A percentile compares a stretch with the other conserved stretches of the same genome.
These are phyloP conservation scores for Fusarium miscanthi DNA, from an alignment of 2,329 filamentous ascomycete genomes.

Conservation along the genomic window DNA sequence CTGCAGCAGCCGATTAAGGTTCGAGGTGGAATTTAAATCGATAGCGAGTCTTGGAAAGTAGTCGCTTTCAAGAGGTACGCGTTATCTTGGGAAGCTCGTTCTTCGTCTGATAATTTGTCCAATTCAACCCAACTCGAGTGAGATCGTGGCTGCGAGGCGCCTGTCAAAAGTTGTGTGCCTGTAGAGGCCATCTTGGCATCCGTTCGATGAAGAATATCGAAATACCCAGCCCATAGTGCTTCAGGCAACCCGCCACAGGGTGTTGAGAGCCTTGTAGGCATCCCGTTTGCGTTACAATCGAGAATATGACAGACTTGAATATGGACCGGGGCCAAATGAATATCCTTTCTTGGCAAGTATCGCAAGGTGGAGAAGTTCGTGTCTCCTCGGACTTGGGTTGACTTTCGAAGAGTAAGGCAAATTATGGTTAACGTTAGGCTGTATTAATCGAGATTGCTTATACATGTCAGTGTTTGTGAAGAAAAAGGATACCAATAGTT, in stretches of 20 bases:
- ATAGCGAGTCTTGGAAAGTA: neutral
- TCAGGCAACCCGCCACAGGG: neutral
- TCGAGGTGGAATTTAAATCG: rapidly evolving
- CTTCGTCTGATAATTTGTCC: neutral
- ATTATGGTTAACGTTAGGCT: no score
- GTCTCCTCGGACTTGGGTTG: neutral
- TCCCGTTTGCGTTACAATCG: neutral
- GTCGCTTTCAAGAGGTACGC: neutral
- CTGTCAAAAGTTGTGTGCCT: neutral
- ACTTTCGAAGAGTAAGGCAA: neutral
- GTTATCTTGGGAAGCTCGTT: rapidly evolving
- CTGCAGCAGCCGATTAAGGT: rapidly evolving
- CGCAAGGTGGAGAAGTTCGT: neutral
- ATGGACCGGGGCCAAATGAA: neutral
- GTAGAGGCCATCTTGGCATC: neutral
- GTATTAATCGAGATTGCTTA: no score
- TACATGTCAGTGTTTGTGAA: no score
- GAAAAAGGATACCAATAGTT: no score
- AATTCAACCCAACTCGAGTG: rapidly evolving
- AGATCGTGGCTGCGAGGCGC: no score
- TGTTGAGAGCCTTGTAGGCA: neutral
- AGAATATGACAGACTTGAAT: neutral
- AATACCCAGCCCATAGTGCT: neutral
- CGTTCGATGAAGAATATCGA: neutral
- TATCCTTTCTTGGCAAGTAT: neutral